Percentiles rank a stretch among this genome's conserved stretches.
Evolutionary conservation across 179 eudicot species (phyloP).

Genomic region (Spergularia azorica): DNA sequence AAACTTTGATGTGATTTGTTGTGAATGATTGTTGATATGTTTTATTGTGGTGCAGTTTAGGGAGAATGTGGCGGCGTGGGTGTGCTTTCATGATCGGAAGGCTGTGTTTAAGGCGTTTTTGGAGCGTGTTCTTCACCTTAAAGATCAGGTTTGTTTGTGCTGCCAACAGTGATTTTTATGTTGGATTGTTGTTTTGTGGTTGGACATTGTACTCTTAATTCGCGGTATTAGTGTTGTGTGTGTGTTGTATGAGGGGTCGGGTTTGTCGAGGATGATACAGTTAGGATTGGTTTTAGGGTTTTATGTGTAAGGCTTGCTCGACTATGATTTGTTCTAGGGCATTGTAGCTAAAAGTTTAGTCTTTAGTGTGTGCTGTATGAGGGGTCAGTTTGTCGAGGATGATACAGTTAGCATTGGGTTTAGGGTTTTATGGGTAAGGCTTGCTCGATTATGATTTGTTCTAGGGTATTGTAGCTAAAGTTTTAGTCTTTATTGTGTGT

Average conservation of each 20-base stretch:
- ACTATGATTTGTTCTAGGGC: background rate
- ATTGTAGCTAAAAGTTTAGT: too few relatives aligned
- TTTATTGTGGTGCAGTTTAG: conserved; percentile 65
- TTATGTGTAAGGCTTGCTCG: background rate
- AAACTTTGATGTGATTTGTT: background rate
- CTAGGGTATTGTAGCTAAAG: too few relatives aligned
- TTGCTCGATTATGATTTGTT: background rate
- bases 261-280: background rate
- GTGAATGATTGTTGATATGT: too few relatives aligned
- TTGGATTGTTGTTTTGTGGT: background rate
- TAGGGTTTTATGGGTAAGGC: background rate
- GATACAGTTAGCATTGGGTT: background rate
- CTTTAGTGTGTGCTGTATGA: background rate
- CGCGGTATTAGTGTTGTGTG: background rate
- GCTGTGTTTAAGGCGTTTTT: conserved; percentile 73
- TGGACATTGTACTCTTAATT: background rate
- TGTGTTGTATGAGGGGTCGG: background rate
- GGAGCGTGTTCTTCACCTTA: conserved; percentile 79
- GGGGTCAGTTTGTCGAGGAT: background rate
- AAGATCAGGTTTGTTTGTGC: conserved; percentile 45
- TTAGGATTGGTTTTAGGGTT: background rate
- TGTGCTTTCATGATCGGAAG: conserved; percentile 77
- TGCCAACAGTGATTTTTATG: background rate
- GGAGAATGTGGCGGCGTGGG: conserved; percentile 97
- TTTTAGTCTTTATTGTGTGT: background rate